Evolutionary conservation across 331 rosid species (phyloP), one percentile per base, ranked within the genome.

Genomic region (Rosa hybrid): DNA sequence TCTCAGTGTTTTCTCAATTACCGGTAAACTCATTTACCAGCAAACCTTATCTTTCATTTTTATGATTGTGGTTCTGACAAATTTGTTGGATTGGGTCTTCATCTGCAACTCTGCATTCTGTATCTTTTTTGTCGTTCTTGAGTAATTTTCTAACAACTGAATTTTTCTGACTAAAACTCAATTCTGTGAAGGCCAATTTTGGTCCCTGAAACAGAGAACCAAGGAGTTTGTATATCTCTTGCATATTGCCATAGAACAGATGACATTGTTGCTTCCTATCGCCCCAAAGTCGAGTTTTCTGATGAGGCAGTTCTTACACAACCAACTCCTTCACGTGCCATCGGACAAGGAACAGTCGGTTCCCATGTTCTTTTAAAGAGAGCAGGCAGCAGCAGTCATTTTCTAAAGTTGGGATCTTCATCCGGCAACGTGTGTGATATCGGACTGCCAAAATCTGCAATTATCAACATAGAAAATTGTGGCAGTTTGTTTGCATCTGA

Each of bases 211-310:
- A 86, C 92, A 1, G 84, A 83, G 48, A 84, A 87, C 76, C 93
- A 88, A 86, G 98, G 97, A 77, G 90, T 95, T 78, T 95, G 99
- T 78, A 95, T 92, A 80, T 95, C 97, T 48, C 87, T 93, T 78
- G 94, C 97, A 41, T 88, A 86, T 82, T 88, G 92, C 84, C 85
- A 91, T 21, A 90, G 87, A 72, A 87, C 85, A 59, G 92, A 87
- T 53, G 96, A 93, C 81, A 76, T 90, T 75, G 96, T 91, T 81
- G 94, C 83, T 81, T 89, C 98, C 3, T 93, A 90, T 81, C 96
- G 99, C 76, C 99, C 99, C 63, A 93, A 76, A 83, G 85, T 89
- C 68, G 94, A 90, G 83, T 77, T 60, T 78, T 48, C 80, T 0
- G 50, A 49, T 77, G 92, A 85, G 51, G 74, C 68, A 39, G 68